Evolutionary conservation across 1,139 yeast genomes (phyloP), one percentile per base, ranked within the genome.

Genomic region (Geotrichum reessii): DNA sequence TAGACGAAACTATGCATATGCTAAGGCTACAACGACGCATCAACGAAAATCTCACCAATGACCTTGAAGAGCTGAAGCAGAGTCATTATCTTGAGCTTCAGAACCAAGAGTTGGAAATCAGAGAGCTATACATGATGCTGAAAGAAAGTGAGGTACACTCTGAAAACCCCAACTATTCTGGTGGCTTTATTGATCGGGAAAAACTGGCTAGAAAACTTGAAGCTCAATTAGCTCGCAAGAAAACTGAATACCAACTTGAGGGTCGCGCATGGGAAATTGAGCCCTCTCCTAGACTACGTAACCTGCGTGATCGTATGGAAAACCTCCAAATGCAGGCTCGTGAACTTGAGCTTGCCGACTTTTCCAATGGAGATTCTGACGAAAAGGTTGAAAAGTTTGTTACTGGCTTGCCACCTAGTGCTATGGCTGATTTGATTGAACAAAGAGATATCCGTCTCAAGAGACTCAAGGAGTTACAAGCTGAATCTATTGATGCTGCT

Each of bases 321-420:
- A 86, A 83, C 62, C 78, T 93, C 57, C 97, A 90, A 67, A 80
- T 81, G 58, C 86, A 86, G 77, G 97, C 97, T 0, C 78, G 96
- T 63, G 90, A 87, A 68, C 78, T 92, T 63, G 98, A 92, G 71
- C 85, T 84, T 83, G 86, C 89, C 27, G 92, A 90, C 64, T 90
- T 89, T 67, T 85, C 74, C 47, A 84, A 81, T 27, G 68, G 66
- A 48, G 69, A 66, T 28, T 47, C 60, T 19, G 64, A 62, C 17
- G 51, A 14, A 50, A n/a, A 51, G 22, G 21, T 28, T 12, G 53
- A 50, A 37, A 24, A 33, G 12, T 31, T 28, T 6, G 11, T 14
- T 51, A 31, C 61, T 58, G 47, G 58, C 60, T 14, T 47, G 50
- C 59, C 64, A 1, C 61, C 62, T 19, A 51, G 59, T n/a, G 60